Evolutionary conservation across 2,329 filamentous ascomycete genomes (phyloP).

Genomic region (Penicillium paneum): DNA sequence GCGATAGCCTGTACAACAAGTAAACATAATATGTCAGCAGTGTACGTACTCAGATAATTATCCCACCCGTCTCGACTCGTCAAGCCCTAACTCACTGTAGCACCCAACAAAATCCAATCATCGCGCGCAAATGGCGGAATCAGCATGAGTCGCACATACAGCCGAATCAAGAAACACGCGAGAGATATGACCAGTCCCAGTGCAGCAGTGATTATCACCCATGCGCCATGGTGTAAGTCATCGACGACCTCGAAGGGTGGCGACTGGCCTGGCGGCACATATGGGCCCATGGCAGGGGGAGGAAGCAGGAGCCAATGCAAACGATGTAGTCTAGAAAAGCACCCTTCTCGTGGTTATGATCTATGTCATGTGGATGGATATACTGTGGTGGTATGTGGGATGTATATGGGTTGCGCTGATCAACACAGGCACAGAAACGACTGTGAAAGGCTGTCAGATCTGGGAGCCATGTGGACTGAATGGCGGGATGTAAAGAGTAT

Average conservation of each 20-base stretch:
- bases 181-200: conserved; percentile 38
- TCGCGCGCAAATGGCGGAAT: conserved; percentile 34
- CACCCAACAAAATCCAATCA: conserved; percentile 33
- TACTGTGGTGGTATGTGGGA: not conserved
- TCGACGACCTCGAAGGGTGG: conserved; percentile 41
- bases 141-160: conserved; percentile 37
- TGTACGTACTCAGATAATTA: not conserved
- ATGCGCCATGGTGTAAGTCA: conserved; percentile 38
- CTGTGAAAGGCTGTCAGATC: not conserved
- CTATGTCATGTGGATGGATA: not conserved
- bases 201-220: conserved; percentile 39
- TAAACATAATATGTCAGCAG: not conserved
- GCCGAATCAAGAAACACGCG: conserved; percentile 35
- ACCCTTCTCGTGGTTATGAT: not conserved
- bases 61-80: not conserved
- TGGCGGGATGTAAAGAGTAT: not conserved
- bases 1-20: conserved; percentile 23
- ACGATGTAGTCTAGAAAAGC: not conserved
- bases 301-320: not conserved
- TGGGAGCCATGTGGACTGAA: not conserved
- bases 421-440: not conserved
- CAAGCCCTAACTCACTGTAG: conserved; percentile 27
- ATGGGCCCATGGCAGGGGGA: conserved; percentile 25
- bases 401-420: not conserved
- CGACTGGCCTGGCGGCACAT: conserved; percentile 34